phyloP scores from a whole-genome alignment of 2,329 filamentous ascomycete genomes.

The Fusarium sp. region DNA sequence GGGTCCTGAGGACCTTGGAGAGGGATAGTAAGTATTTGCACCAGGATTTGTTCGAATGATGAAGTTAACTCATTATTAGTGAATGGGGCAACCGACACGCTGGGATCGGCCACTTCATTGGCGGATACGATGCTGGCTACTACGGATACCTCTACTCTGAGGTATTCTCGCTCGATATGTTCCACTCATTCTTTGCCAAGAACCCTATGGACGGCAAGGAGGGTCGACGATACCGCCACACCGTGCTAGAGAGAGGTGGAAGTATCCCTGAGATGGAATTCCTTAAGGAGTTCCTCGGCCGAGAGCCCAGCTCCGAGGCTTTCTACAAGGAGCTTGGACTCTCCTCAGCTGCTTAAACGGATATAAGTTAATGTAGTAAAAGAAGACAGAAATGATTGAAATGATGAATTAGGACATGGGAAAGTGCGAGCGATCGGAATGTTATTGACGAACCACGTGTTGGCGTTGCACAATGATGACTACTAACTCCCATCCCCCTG shows the following conservation, averaged over 20 bases:
- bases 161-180: conserved; percentile 89
- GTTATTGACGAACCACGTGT: conserved; percentile 1
- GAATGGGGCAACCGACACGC: conserved; percentile 82
- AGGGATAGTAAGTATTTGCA: conserved; percentile 59
- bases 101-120: conserved; percentile 84
- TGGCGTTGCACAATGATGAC: conserved; percentile 6
- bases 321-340: conserved; percentile 82
- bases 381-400: conserved; percentile 12
- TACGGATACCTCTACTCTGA: conserved; percentile 80
- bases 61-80: conserved; percentile 52
- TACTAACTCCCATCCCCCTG: not conserved
- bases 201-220: conserved; percentile 81
- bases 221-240: conserved; percentile 80
- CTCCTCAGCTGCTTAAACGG: conserved; percentile 27
- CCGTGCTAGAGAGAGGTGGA: conserved; percentile 80
- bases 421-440: not conserved
- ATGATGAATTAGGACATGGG: not conserved
- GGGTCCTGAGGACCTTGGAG: conserved; percentile 75
- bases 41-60: not conserved
- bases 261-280: conserved; percentile 84
- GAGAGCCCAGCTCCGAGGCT: conserved; percentile 79
- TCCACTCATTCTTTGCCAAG: conserved; percentile 80
- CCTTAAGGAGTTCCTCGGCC: conserved; percentile 80
- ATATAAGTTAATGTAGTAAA: not conserved
- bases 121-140: conserved; percentile 87